Evolutionary conservation across 116 monocot species (phyloP).

Genomic region (Zostera marina): DNA sequence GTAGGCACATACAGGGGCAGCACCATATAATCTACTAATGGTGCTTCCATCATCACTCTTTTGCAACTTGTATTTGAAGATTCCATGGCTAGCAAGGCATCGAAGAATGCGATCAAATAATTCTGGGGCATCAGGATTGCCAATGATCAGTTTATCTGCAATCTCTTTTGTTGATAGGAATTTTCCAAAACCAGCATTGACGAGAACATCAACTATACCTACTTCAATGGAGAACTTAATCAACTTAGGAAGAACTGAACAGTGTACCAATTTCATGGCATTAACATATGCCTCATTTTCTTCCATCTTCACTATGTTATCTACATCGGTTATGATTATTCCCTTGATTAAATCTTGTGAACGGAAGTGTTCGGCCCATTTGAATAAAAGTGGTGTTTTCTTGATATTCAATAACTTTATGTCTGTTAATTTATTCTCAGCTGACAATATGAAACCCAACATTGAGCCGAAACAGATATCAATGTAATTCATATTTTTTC

Average conservation of each 20-base stretch:
- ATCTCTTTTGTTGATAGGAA: constrained; percentile 16
- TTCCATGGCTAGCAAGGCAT: constrained; percentile 25
- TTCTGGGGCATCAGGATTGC: constrained; percentile 10
- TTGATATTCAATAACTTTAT: constrained; percentile 4
- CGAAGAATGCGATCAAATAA: constrained; percentile 32
- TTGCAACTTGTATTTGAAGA: constrained; percentile 18
- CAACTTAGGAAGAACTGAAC: constrained; percentile 15
- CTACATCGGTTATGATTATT: constrained; percentile 2
- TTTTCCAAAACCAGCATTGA: constrained; percentile 7
- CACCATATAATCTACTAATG: constrained; percentile 11
- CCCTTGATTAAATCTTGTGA: constrained; percentile 5
- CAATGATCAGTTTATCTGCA: constrained; percentile 6
- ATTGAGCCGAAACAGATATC: constrained; percentile 7
- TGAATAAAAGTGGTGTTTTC: constrained; percentile 4
- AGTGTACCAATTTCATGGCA: constrained; percentile 11
- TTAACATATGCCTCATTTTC: constrained; percentile 2
- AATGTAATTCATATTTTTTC: constrained; percentile 11
- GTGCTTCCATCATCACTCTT: constrained; percentile 4
- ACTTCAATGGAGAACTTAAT: constrained; percentile 26
- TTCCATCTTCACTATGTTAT: background rate
- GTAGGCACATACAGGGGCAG: constrained; percentile 25
- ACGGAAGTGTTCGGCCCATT: constrained; percentile 10
- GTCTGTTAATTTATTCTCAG: background rate
- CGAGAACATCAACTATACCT: constrained; percentile 18
- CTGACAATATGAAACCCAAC: constrained; percentile 3